Conservation (phyloP, 2,329 filamentous ascomycete species). For the Thielaviopsis musarum region DNA sequence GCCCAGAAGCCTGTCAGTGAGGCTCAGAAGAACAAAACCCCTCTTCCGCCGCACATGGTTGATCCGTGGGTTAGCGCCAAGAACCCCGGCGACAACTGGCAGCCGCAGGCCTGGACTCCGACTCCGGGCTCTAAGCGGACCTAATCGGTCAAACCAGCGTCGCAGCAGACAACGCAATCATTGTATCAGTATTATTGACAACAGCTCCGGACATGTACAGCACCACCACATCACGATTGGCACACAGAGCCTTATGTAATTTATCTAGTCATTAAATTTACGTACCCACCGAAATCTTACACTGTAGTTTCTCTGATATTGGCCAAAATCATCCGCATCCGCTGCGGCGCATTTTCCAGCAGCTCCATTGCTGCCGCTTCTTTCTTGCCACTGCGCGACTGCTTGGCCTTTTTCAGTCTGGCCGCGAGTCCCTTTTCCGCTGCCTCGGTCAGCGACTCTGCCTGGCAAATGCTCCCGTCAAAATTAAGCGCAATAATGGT, state of each 20-base stretch:
- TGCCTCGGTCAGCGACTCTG: not conserved
- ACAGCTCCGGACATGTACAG: not conserved
- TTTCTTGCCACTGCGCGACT: constrained; percentile 21
- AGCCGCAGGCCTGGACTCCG: constrained; percentile 46
- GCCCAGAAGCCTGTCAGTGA: no score
- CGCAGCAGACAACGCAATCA: not conserved
- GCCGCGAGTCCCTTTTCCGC: constrained; percentile 5
- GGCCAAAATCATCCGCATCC: constrained; percentile 18
- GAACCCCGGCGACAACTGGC: constrained; percentile 47
- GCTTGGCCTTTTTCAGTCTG: constrained; percentile 26
- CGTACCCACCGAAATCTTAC: not conserved
- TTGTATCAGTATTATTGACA: not conserved
- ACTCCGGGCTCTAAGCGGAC: constrained; percentile 20
- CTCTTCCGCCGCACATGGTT: constrained; percentile 14
- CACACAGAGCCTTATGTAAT: not conserved
- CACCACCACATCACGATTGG: no score
- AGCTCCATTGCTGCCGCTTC: constrained; percentile 27
- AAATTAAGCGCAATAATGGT: constrained; percentile 3
- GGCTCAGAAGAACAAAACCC: not conserved
- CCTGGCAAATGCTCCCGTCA: not conserved
- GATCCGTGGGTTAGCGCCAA: constrained; percentile 43
- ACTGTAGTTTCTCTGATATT: not conserved
- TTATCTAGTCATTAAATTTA: not conserved
- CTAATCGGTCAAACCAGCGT: not conserved
- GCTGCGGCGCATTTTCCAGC: constrained; percentile 27